Percentiles rank a stretch among this genome's conserved stretches.
These are phyloP conservation scores for Colletotrichum echinochloae DNA, from an alignment of 2,329 filamentous ascomycete genomes.

Conservation along the genomic window DNA sequence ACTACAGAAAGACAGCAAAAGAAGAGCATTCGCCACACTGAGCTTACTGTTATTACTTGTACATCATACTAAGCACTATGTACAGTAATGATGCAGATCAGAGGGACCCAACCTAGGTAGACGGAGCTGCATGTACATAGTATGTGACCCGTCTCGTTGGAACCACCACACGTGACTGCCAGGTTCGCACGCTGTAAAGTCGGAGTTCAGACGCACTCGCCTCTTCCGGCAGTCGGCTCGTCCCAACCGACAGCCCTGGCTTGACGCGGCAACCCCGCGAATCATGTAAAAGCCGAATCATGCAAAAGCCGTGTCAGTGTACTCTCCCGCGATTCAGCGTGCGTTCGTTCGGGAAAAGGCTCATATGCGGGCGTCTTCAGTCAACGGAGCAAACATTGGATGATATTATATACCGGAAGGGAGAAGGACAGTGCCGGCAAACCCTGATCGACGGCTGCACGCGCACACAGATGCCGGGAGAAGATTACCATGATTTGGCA, in stretches of 20 bases:
- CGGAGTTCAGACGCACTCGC: conserved; percentile 15
- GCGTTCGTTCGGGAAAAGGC: background rate
- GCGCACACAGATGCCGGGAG: background rate
- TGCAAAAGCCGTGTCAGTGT: too few relatives aligned
- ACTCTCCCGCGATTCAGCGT: conserved; percentile 17
- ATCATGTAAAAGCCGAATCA: too few relatives aligned
- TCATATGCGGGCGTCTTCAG: background rate
- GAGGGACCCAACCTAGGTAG: too few relatives aligned
- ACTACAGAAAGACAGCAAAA: background rate
- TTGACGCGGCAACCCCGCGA: conserved; percentile 28
- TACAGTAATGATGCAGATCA: background rate
- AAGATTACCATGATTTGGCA: background rate
- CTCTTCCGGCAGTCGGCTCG: background rate
- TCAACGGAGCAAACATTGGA: background rate
- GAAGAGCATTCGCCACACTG: background rate
- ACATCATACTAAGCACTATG: too few relatives aligned
- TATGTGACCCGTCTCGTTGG: background rate
- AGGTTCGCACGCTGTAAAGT: background rate
- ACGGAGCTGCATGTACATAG: background rate
- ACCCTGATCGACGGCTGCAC: background rate
- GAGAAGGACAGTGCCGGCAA: background rate
- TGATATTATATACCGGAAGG: background rate
- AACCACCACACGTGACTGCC: background rate
- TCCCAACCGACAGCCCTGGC: conserved; percentile 6
- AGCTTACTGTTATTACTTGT: too few relatives aligned